Evolutionary conservation across 1,284 basidiomycete genomes (phyloP), one percentile per base, ranked within the genome.

Genomic region (Kwoniella shivajii): DNA sequence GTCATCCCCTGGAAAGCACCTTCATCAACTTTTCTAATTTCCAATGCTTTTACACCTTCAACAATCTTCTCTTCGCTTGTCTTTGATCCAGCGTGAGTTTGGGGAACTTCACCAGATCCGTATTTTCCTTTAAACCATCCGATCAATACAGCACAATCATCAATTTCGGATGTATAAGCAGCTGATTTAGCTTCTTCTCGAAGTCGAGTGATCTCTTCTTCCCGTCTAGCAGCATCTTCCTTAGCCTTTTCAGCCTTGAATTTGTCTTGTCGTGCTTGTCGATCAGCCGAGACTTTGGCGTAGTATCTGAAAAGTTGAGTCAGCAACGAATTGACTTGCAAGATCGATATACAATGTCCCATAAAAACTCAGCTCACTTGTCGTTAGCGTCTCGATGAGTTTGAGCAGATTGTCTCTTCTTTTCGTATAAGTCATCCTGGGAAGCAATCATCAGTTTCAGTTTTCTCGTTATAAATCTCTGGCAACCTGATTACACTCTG

Each of bases 141-240:
- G 76, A 99, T 90, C 61, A 78, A 63, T 56, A 78, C 72, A 47
- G 59, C 64, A 80, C 93, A 97, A 78, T 99, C 96, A 80, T 99
- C 93, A 68, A 99, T 94, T 78, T 98, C 87, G 58, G 87, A 83
- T 70, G 92, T 89, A 82, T 86, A 99, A 0, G 96, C 96, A 37
- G 96, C 94, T 38, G 84, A 72, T 55, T 88, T 85, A 30, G 96
- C 96, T 69, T 98, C 93, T 65, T 99, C 96, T 56, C 90, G 87
- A 56, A 99, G 74, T 43, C 86, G 86, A 63, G 87, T 84, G 41
- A 88, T 90, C 58, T 88, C 82, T 73, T 92, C 92, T 74, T 87
- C 83, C 72, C 88, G 88, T 80, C 92, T 92, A 59, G 85, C 83
- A 26, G 86, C 84, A 71, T 97, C 94, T 70, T 91, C 87, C 16